Base-by-base conservation (phyloP, 441 rosid species). In the Populus tomentosa region DNA sequence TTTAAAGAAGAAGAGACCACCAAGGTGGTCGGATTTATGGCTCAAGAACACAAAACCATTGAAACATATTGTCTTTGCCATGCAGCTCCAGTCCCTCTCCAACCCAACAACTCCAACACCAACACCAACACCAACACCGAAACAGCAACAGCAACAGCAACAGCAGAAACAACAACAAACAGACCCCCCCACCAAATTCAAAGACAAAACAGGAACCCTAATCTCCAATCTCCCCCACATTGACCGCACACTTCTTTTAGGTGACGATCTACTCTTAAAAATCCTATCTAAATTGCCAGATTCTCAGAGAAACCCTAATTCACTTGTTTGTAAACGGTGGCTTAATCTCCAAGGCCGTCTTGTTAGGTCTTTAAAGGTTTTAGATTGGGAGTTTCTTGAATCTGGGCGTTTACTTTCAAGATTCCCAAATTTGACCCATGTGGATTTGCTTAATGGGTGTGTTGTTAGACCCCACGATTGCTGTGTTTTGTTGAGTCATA, bases 311-410 rank as follows among this genome's bases (percentile, higher is more conserved):
- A 80, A 81, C 78, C 42, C 83, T 62, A 89, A 86, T 78, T 90
- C 84, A 40, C 87, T 90, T 64, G 98, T 94, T 30, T 90, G 97
- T 88, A 92, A 92, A 81, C 91, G 97, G 3, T 94, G 97, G 98
- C 82, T 92, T 72, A 80, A 75, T 78, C 89, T 94, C 67, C 91
- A 88, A 79, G 97, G 98, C 77, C 93, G 95, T 70, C 81, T 89
- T 63, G 85, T 90, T 0, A 87, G 80, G 75, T 91, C 94, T 71
- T 83, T 94, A 56, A 89, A 85, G 83, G 86, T 92, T 66, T 73
- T 83, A n/a, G 90, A 89, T 78, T 92, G 94, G 94, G 87, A 82
- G 16, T 94, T 92, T 69, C 75, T 94, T 32, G 81, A 81, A 23
- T 88, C 93, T 8, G 94, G 97, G 67, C 87, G 98, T 46, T 73